These are phyloP conservation scores for Trypanosomatidae sp. DNA, from an alignment of 208 protist genomes.

Conservation along the genomic window DNA sequence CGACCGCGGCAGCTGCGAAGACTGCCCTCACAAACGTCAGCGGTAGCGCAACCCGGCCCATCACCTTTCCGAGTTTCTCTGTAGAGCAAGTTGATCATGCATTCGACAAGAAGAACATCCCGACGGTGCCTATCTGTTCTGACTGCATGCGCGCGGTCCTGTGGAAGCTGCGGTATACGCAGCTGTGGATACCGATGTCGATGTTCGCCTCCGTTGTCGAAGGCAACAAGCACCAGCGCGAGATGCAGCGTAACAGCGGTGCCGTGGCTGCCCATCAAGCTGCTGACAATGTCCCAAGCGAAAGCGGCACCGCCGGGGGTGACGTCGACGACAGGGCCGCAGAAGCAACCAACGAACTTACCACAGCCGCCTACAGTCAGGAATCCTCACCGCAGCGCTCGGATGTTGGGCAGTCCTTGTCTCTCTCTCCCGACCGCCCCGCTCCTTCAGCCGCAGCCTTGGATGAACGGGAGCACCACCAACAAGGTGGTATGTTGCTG, in stretches of 20 bases:
- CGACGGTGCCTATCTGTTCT: slow-evolving; percentile 49
- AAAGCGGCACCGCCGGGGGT: neutral
- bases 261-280: neutral
- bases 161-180: slow-evolving; percentile 45
- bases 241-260: neutral
- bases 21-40: neutral
- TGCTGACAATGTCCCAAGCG: neutral
- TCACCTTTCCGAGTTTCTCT: slow-evolving; percentile 21
- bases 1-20: slow-evolving; percentile 10
- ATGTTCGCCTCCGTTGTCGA: slow-evolving; percentile 48
- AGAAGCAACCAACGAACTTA: neutral
- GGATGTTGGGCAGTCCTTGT: slow-evolving; percentile 1
- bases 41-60: neutral
- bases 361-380: neutral
- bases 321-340: neutral
- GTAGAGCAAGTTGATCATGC: slow-evolving; percentile 21
- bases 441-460: neutral
- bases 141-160: slow-evolving; percentile 63
- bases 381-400: slow-evolving; percentile 20
- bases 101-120: slow-evolving; percentile 18
- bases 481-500: neutral
- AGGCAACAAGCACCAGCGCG: slow-evolving; percentile 15
- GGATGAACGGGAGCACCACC: neutral
- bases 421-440: neutral
- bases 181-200: slow-evolving; percentile 71